A percentile compares a stretch with the other conserved stretches of the same genome.
Evolutionary conservation across 2,329 filamentous ascomycete species (phyloP).

Genomic region (Ascochyta pisi): DNA sequence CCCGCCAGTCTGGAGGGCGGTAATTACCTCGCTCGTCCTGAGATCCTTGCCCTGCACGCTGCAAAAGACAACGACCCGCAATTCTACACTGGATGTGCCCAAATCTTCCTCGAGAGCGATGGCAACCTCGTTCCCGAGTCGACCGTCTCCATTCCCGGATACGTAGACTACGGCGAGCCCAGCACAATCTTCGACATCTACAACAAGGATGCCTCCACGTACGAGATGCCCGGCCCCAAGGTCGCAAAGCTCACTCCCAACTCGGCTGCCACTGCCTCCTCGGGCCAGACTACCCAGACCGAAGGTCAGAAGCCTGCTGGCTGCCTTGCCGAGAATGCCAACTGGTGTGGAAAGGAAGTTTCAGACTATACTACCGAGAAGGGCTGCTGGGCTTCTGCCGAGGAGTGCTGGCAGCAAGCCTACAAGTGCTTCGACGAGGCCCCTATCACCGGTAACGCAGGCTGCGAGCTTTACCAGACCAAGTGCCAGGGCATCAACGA

Average conservation of each 20-base stretch:
- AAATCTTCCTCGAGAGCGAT: constrained; percentile 67
- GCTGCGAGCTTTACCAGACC: constrained; percentile 67
- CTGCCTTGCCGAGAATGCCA: constrained; percentile 71
- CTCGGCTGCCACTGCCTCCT: constrained; percentile 15
- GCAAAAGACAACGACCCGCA: constrained; percentile 65
- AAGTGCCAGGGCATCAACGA: constrained; percentile 63
- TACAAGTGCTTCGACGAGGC: constrained; percentile 65
- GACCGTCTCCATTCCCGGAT: constrained; percentile 70
- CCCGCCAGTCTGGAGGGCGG: constrained; percentile 68
- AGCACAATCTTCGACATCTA: constrained; percentile 72
- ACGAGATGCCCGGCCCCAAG: constrained; percentile 63
- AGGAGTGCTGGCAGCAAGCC: constrained; percentile 63
- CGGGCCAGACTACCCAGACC: constrained; percentile 42
- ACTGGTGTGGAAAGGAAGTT: constrained; percentile 74
- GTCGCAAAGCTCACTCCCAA: constrained; percentile 57
- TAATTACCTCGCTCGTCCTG: constrained; percentile 74
- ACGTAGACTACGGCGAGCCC: constrained; percentile 62
- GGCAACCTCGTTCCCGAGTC: constrained; percentile 58
- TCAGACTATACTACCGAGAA: constrained; percentile 61
- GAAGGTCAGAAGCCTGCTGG: constrained; percentile 62
- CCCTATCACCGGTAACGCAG: constrained; percentile 64
- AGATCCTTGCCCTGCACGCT: constrained; percentile 72
- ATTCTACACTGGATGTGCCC: constrained; percentile 75
- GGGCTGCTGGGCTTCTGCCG: constrained; percentile 63
- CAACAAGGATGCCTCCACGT: constrained; percentile 50